Evolutionary conservation across 768 basidiomycete genomes (phyloP), one percentile per base, ranked within the genome.

Genomic region (Candolleomyces eurysporus): DNA sequence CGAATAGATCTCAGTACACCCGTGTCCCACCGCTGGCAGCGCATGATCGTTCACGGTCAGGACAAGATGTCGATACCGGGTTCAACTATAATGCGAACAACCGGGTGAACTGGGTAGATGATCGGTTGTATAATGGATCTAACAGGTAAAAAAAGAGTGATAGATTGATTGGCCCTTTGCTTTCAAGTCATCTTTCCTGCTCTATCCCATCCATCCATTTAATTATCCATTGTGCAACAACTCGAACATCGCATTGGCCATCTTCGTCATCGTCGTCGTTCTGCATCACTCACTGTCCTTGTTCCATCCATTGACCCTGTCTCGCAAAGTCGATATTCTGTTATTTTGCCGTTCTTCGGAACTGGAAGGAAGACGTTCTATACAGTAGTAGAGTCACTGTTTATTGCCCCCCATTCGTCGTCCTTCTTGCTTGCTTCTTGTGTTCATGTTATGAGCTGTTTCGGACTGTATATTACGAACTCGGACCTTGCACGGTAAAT

Each of bases 31-130:
- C 73, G 36, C 9, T 48, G 13, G 62, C 56, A 19, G 67, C 72
- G 22, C 71, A 74, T 66, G 64, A 72, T 50, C 70, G 69, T 46
- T 64, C 64, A 30, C 58, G 67, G 32, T 70, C 69, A 55, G 69
- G 68, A 39, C 69, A 69, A 55, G 62, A 61, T 52, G 55, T 48
- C 30, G 68, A 70, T 14, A 30, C 66, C 53, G 64, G 67, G 22
- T 72, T 68, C 61, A 72, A 72, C 58, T 68, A 71, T 61, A 64
- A 67, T n/a, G 65, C 71, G 46, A 70, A 72, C 56, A 68, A 71
- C 57, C 75, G 68, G 13, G 60, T 69, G 57, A 67, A 75, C 52
- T 82, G 81, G 81, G 82, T 83, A 31, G 82, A 84, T 62, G 78
- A 76, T 14, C 69, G 69, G 57, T n/a, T 59, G 45, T 82, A 78